Evolutionary conservation across 495 filamentous ascomycete species (phyloP).

Genomic region (Pyrenula aspistea): DNA sequence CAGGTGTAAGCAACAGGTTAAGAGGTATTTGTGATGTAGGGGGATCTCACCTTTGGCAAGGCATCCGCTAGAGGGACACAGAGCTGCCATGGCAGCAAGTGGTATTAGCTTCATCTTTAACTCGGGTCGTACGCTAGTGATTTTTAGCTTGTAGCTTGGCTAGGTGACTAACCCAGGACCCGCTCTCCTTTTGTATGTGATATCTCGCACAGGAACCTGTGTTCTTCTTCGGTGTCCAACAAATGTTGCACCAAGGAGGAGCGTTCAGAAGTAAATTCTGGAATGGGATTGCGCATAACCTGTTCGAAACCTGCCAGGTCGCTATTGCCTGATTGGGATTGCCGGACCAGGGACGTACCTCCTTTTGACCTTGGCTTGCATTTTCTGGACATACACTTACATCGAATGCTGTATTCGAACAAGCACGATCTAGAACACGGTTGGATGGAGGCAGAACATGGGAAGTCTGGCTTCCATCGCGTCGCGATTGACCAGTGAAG

Average conservation of each 20-base stretch:
- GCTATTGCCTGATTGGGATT: not conserved
- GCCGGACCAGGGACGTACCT: no score
- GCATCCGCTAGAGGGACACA: not conserved
- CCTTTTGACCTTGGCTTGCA: no score
- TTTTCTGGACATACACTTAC: no score
- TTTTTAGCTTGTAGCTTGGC: not conserved
- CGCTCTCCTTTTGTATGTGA: not conserved
- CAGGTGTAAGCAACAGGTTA: not conserved
- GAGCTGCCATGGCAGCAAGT: not conserved
- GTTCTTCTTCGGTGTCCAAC: not conserved
- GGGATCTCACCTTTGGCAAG: not conserved
- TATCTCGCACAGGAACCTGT: not conserved
- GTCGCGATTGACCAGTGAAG: no score
- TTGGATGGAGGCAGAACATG: no score
- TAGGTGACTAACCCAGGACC: not conserved
- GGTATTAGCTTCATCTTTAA: not conserved
- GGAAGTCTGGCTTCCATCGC: no score
- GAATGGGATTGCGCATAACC: not conserved
- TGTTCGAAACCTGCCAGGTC: not conserved
- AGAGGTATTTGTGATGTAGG: not conserved
- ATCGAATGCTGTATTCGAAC: no score
- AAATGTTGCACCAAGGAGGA: not conserved
- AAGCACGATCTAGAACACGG: no score
- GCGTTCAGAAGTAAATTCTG: not conserved
- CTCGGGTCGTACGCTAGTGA: not conserved